These are phyloP conservation scores for Brachypodium distachyon DNA, from an alignment of 202 grass and related monocot species.

Conservation along the genomic window DNA sequence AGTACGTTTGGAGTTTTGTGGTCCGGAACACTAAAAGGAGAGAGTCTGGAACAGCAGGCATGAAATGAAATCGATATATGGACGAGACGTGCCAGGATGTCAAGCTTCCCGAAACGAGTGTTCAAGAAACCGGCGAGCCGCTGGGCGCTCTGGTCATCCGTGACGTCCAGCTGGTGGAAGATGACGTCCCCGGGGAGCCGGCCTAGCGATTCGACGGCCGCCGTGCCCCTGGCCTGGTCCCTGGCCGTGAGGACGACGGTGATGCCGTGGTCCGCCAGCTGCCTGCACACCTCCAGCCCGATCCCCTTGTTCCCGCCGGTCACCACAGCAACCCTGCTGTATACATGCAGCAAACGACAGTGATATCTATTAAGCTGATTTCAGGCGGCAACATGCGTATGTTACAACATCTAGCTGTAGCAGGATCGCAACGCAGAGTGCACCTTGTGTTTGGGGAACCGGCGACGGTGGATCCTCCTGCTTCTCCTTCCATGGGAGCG, in stretches of 20 bases:
- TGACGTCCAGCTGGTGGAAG: slow-evolving; percentile 31
- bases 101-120: slow-evolving; percentile 19
- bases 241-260: slow-evolving; percentile 36
- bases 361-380: neutral
- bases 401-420: neutral
- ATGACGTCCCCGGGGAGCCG: slow-evolving; percentile 2
- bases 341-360: neutral
- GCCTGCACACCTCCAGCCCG: slow-evolving; percentile 18
- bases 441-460: neutral
- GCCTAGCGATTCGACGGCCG: neutral
- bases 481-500: too few relatives aligned
- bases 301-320: slow-evolving; percentile 39
- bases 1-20: too few relatives aligned
- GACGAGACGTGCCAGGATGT: slow-evolving; percentile 17
- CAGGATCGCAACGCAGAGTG: too few relatives aligned
- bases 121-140: slow-evolving; percentile 8
- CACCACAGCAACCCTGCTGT: slow-evolving; percentile 25
- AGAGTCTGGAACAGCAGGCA: neutral
- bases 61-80: neutral
- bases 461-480: neutral
- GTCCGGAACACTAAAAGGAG: too few relatives aligned
- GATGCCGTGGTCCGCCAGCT: neutral
- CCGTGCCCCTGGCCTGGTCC: slow-evolving; percentile 8
- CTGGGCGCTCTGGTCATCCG: slow-evolving; percentile 19
- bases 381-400: neutral